A percentile compares a stretch with the other conserved stretches of the same genome.
Evolutionary conservation across 441 rosid genomes (phyloP).

Genomic region (Populus tomentosa): DNA sequence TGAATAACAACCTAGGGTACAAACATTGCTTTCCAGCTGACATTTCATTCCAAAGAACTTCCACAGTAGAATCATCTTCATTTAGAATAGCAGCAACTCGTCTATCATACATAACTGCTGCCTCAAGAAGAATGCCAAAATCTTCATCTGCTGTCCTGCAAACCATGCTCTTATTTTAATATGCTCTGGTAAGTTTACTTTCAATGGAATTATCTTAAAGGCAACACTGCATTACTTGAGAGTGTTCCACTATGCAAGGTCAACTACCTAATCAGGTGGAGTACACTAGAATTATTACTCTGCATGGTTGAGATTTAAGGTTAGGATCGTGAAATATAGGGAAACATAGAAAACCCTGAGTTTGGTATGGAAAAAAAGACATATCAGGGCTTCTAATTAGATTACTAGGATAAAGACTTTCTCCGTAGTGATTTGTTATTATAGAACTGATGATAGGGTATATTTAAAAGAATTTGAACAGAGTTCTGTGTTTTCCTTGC

Average conservation of each 20-base stretch:
- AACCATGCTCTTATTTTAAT: conserved; percentile 15
- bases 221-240: background rate
- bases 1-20: conserved; percentile 76
- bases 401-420: background rate
- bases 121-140: conserved; percentile 90
- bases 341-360: background rate
- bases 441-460: too few species aligned
- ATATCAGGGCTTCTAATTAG: background rate
- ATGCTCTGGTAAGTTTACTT: background rate
- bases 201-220: background rate
- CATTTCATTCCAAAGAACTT: conserved; percentile 45
- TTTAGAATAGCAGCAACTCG: conserved; percentile 80
- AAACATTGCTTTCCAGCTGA: conserved; percentile 41
- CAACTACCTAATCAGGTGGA: background rate
- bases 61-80: conserved; percentile 53
- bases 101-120: conserved; percentile 95
- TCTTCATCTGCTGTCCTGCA: conserved; percentile 98
- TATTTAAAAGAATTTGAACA: too few species aligned
- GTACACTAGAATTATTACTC: background rate
- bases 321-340: background rate
- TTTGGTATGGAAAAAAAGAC: background rate
- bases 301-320: background rate
- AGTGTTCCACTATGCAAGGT: background rate
- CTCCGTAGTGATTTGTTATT: background rate
- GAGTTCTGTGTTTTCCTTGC: too few species aligned